Evolutionary conservation across 2,329 filamentous ascomycete genomes (phyloP).

Genomic region (Colletotrichum sp.): DNA sequence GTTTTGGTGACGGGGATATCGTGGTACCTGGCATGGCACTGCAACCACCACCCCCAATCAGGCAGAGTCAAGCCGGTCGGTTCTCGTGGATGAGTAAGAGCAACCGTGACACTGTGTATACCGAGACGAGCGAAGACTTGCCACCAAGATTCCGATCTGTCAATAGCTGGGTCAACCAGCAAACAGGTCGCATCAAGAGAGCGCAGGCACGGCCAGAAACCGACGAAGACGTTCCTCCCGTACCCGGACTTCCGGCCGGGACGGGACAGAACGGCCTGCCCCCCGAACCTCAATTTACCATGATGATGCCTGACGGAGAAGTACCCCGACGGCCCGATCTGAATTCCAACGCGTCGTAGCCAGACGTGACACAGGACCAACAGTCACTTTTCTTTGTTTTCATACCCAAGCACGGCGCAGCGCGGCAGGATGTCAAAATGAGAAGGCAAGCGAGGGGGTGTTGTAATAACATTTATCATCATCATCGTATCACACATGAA

Average conservation of each 20-base stretch:
- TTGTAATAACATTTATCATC: constrained; percentile 6
- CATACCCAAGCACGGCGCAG: constrained; percentile 18
- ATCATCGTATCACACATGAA: neutral
- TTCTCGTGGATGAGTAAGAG: constrained; percentile 42
- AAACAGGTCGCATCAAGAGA: constrained; percentile 58
- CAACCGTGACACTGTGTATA: constrained; percentile 57
- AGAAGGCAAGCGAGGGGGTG: neutral
- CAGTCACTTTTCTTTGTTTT: constrained; percentile 18
- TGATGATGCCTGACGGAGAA: constrained; percentile 58
- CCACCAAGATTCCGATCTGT: constrained; percentile 63
- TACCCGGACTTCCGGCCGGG: constrained; percentile 39
- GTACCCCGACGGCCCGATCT: constrained; percentile 46
- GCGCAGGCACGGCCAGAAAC: constrained; percentile 44
- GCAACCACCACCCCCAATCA: constrained; percentile 16
- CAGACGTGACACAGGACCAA: neutral
- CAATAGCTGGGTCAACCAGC: constrained; percentile 70
- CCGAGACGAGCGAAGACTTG: constrained; percentile 56
- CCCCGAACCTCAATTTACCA: constrained; percentile 49
- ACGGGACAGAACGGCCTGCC: constrained; percentile 40
- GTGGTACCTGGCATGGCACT: constrained; percentile 40
- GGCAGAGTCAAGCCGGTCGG: constrained; percentile 25
- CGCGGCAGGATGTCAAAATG: neutral
- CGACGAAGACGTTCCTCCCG: constrained; percentile 39
- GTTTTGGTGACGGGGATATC: constrained; percentile 68
- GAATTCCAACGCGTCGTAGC: neutral